Evolutionary conservation across 1,284 basidiomycete species (phyloP), one percentile per base, ranked within the genome.

Genomic region (Ganoderma resinaceum): DNA sequence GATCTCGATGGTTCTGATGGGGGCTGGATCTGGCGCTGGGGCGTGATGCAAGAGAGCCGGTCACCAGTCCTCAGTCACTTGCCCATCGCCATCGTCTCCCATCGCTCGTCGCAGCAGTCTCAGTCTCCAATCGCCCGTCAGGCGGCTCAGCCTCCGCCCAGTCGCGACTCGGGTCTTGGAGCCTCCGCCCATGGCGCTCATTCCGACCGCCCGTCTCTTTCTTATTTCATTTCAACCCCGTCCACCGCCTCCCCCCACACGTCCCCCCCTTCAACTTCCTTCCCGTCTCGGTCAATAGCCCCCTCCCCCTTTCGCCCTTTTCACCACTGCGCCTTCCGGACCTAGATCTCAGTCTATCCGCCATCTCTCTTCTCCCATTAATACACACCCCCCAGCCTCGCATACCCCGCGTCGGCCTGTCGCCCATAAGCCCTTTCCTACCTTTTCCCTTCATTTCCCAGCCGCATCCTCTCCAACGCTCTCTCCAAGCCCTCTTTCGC

Each of bases 1-100:
- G 66, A 67, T 67, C 66, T 64, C 66, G 57, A 64, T 63, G 40
- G 61, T 62, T 57, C 65, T 57, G 65, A 62, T 62, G 37, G 26
- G 55, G 33, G 55, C 55, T 11, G 58, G 23, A 35, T 29, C 58
- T 40, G 52, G 52, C 52, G 52, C 52, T 16, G 31, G 52, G 52
- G 52, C 31, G 16, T 60, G 58, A 60, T 14, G 5, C 16, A 20
- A 33, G 52, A 1, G 26, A 29, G 16, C 3, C 46, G 29, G 52
- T 20, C 52, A 16, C 14, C 40, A 9, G 43, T 46, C 43, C 20
- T n/a, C 42, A 20, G 11, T n/a, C 43, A n/a, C 43, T 46, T n/a
- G 43, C 43, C n/a, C 20, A 8, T 23, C n/a, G 43, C 43, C 16
- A 18, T 11, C 46, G 53, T 2, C 11, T 9, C 20, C 43, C 16